Evolutionary conservation across 2,329 filamentous ascomycete species (phyloP).

Genomic region (Aspergillus pseudoterreus): DNA sequence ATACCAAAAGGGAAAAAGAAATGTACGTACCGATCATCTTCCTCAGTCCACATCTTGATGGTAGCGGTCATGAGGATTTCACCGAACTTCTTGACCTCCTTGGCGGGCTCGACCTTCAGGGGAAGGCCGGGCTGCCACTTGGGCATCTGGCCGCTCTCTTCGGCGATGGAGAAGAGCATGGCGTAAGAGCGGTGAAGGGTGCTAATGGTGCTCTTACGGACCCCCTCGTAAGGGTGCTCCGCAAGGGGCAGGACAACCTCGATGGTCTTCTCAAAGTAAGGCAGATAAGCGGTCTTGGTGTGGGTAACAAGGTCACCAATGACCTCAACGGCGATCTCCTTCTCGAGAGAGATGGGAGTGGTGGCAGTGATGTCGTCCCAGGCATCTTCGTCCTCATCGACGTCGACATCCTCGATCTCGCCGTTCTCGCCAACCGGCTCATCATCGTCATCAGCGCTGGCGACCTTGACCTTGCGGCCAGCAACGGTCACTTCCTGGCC

Average conservation of each 20-base stretch:
- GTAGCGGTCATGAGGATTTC: constrained; percentile 82
- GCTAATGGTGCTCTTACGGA: constrained; percentile 84
- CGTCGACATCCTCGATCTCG: constrained; percentile 60
- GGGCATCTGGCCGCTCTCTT: constrained; percentile 68
- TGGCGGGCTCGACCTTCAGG: constrained; percentile 71
- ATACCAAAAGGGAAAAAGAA: constrained; percentile 16
- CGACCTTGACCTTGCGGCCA: constrained; percentile 82
- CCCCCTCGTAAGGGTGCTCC: constrained; percentile 88
- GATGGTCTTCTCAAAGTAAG: constrained; percentile 85
- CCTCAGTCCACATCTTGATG: constrained; percentile 79
- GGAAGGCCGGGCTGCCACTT: constrained; percentile 92
- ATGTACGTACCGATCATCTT: constrained; percentile 81
- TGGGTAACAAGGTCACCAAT: constrained; percentile 88
- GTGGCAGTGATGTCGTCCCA: constrained; percentile 81
- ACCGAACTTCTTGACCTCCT: constrained; percentile 78
- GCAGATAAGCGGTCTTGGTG: constrained; percentile 73
- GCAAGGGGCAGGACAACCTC: constrained; percentile 75
- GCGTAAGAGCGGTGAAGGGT: constrained; percentile 93
- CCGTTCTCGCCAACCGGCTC: constrained; percentile 50
- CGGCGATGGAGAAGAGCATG: constrained; percentile 82
- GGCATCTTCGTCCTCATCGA: constrained; percentile 76
- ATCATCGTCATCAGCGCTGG: constrained; percentile 58
- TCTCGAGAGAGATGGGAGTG: constrained; percentile 87
- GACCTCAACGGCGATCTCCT: constrained; percentile 95
- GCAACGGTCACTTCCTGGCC: constrained; percentile 73